Evolutionary conservation across 805 yeast species (phyloP), one percentile per base, ranked within the genome.

Genomic region (Yarrowia keelungensis): DNA sequence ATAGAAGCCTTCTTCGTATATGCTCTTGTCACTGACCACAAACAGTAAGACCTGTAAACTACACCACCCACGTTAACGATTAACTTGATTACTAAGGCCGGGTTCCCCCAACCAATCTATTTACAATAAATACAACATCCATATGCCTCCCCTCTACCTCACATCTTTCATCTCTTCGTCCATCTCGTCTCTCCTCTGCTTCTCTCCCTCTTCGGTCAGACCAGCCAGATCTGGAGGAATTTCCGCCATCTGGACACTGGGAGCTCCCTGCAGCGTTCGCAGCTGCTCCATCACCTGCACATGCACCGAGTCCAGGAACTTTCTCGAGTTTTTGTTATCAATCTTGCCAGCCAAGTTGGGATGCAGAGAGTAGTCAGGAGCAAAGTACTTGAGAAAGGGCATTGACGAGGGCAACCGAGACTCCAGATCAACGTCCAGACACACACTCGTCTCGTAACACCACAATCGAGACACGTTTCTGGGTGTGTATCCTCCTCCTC

Each of bases 401-500:
- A 91, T 78, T 43, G 81, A 82, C 43, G 85, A 85, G 0, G 97
- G 97, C 42, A 93, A 80, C 73, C 86, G 89, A n/a, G 88, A 79
- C 35, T 91, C 90, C 74, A 94, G 81, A 59, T 88, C 83, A 14
- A 89, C 91, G 73, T 91, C 89, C 72, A 95, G 89, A 76, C 94
- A 83, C 36, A 95, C 83, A 43, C 97, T 94, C 0, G 97, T 88
- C 79, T 95, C 99, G 75, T 84, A 93, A 1, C 97, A 86, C 98
- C 99, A 94, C 12, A 97, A 85, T 73, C 99, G 83, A 5, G 98
- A 92, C 61, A 95, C 99, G 77, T 95, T 95, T 77, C 98, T 85
- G 85, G 97, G 96, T 2, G 99, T 95, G 80, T 95, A 95, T 22
- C 99, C 99, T 73, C 99, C 99, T 62, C 99, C 99, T 49, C 99